Base-by-base conservation (phyloP, 345 rosid genomes). In the Syzygium aromaticum region DNA sequence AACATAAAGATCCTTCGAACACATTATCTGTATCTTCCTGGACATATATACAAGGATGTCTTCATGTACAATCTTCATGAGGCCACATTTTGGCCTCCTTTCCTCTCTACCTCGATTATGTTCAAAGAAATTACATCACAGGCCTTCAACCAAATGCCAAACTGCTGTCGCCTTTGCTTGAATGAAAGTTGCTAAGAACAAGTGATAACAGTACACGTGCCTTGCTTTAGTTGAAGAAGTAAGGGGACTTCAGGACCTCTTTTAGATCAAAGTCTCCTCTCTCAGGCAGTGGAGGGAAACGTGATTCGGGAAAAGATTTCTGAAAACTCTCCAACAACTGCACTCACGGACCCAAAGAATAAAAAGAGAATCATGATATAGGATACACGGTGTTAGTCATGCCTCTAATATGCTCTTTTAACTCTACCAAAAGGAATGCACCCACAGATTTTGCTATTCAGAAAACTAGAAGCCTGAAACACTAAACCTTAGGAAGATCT, bases 181-280 rank as follows among this genome's bases (percentile, higher is more conserved):
- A 28, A 54, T 19, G 85, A 78, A 11, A 73, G 46, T 33, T 73
- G 80, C 80, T 33, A 38, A 67, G 46, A 33, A 84, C 43, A 54
- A 84, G 80, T 73, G 25, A 73, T 19, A 73, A 46, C 80, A 67
- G 46, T 33, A 33, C 80, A 56, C 40, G 64, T 77, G 67, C 88
- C 63, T 52, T 86, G 88, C 52, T 85, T 88, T 92, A 98, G 93
- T 98, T 98, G 94, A 98, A 98, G 95, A 98, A 98, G 91, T 96
- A 98, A 51, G 97, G 90, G 43, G 99, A 95, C 84, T 91, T 87
- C 87, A 98, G 85, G 84, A 98, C 99, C 83, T 94, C 96, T 87
- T 59, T 93, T 83, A 98, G 95, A 94, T 98, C 98, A 54, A 98
- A 98, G 90, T 96, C 98, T 67, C 99, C 99, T 85, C 98, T 93